Conservation (phyloP, 176 grass and related monocot genomes). For the Juncus effusus region DNA sequence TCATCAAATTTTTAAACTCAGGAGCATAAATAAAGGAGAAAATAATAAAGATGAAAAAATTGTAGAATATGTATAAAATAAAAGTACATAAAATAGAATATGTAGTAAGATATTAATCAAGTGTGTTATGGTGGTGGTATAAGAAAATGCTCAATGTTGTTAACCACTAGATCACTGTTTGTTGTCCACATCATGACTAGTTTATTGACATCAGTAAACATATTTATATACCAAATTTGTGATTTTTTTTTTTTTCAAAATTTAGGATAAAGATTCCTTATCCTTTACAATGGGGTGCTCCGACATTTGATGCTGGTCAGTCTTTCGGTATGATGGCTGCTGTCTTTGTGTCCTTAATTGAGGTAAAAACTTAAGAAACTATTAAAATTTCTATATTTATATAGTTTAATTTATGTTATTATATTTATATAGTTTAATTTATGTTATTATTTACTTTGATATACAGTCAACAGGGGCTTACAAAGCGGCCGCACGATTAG, state of each 20-base stretch:
- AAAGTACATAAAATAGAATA: background rate
- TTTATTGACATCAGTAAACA: background rate
- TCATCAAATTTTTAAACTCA: background rate
- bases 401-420: background rate
- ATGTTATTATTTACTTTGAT: background rate
- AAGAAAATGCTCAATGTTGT: background rate
- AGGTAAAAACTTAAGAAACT: conserved; percentile 41
- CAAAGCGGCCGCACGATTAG: conserved; percentile 79
- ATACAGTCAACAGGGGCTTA: conserved; percentile 81
- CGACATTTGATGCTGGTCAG: conserved; percentile 86
- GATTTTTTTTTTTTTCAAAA: background rate
- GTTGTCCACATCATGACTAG: background rate
- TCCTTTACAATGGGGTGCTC: conserved; percentile 93
- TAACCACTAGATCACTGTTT: background rate
- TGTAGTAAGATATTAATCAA: background rate
- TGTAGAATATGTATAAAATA: background rate
- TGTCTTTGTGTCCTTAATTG: conserved; percentile 84
- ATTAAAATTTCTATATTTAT: conserved; percentile 1
- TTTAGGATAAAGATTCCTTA: conserved; percentile 94
- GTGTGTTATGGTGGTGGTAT: background rate
- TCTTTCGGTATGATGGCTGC: conserved; percentile 97
- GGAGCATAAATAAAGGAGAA: background rate
- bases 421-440: background rate
- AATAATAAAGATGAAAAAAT: background rate
- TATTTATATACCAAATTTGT: background rate